Conservation (phyloP, 176 grass and related monocot species). For the Pontederia crassipes region DNA sequence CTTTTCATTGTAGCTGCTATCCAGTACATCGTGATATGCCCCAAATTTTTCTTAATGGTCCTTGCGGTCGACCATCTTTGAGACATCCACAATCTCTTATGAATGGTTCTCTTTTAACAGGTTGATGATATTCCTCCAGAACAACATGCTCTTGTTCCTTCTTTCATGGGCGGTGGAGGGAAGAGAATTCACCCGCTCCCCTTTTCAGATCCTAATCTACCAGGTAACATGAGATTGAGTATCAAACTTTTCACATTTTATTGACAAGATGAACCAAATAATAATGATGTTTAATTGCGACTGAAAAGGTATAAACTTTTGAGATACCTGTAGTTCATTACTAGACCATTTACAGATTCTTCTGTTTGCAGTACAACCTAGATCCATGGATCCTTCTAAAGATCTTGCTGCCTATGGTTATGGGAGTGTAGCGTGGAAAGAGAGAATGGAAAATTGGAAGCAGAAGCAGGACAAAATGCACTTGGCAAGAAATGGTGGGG, state of each 20-base stretch:
- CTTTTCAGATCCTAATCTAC: conserved; percentile 55
- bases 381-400: conserved; percentile 97
- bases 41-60: no score
- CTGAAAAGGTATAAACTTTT: no score
- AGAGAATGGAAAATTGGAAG: conserved; percentile 81
- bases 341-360: neutral
- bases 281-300: no score
- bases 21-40: no score
- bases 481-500: conserved; percentile 21
- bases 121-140: conserved; percentile 87
- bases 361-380: conserved; percentile 62
- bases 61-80: no score
- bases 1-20: no score
- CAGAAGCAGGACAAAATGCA: conserved; percentile 71
- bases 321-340: no score
- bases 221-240: conserved; percentile 22
- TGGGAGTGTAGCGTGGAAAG: conserved; percentile 85
- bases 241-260: no score
- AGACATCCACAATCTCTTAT: no score
- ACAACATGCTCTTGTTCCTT: conserved; percentile 87
- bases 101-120: conserved; percentile 10
- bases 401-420: conserved; percentile 87
- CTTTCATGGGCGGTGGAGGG: conserved; percentile 62
- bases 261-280: no score
- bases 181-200: conserved; percentile 93